Base-by-base conservation (phyloP, 2,329 filamentous ascomycete species). In the Cercospora zeina region DNA sequence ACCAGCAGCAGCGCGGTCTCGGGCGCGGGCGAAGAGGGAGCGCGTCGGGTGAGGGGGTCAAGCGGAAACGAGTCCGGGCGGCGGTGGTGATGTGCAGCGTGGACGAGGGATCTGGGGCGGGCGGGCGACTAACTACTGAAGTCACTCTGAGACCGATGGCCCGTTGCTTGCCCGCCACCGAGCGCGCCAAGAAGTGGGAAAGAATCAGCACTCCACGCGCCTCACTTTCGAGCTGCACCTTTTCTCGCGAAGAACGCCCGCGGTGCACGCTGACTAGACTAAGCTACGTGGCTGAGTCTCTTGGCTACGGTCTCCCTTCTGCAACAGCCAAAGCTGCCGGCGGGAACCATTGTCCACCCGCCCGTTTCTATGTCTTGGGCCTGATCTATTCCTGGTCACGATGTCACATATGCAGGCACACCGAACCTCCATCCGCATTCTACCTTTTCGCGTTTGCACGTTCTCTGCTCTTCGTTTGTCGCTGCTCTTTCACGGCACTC, bases 111-210 rank as follows among this genome's bases (percentile, higher is more conserved):
- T 51, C 49, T n/a, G 33, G 49, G 16, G 47, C 24, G n/a, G 47
- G n/a, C 24, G 47, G 24, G 24, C 27, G n/a, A 13, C 3, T 13
- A 2, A 39, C 36, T 13, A 39, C 36, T 53, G 30, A 19, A 53
- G 49, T 53, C 49, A 53, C 49, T 49, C 49, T 53, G 27, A 33
- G 27, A 33, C 49, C 31, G 49, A 34, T 31, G 27, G 49, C 27
- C 49, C 30, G 49, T 53, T 53, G 33, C 49, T 30, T 30, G 31
- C 42, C 42, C 21, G 19, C 24, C 42, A 27, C 42, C 24, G 42
- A 30, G 21, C 21, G 24, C 21, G 42, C 42, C 42, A 49, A 49
- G 42, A 21, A 49, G 27, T 10, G 14, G 42, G 42, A 11, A 49
- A 49, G 14, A 3, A 34, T 11, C 21, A 49, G 21, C 6, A 49